A percentile compares a stretch with the other conserved stretches of the same genome.
phyloP scores from a whole-genome alignment of 2,329 filamentous ascomycete genomes.

The Xylariaceae sp. region DNA sequence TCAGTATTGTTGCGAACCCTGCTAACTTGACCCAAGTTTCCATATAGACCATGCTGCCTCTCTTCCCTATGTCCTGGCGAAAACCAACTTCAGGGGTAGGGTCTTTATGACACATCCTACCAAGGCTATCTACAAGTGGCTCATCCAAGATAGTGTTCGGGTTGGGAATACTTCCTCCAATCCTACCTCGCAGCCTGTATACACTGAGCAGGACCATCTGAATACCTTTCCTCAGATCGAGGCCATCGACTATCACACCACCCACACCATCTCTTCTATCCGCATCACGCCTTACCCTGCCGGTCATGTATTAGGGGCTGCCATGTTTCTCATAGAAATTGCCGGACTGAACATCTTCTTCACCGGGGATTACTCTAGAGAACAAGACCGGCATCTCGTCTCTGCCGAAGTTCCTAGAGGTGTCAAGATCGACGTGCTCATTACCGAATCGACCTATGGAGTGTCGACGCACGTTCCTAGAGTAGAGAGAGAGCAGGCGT shows the following conservation, averaged over 20 bases:
- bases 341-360: slow-evolving; percentile 96
- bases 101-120: slow-evolving; percentile 99
- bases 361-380: slow-evolving; percentile 94
- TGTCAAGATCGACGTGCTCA: slow-evolving; percentile 92
- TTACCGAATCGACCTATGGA: slow-evolving; percentile 96
- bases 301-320: slow-evolving; percentile 95
- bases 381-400: slow-evolving; percentile 93
- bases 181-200: slow-evolving; percentile 73
- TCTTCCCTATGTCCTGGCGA: slow-evolving; percentile 94
- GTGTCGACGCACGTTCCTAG: slow-evolving; percentile 92
- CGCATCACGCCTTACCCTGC: slow-evolving; percentile 96
- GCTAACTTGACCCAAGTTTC: slow-evolving; percentile 66
- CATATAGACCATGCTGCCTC: slow-evolving; percentile 98
- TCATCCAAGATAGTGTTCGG: slow-evolving; percentile 94
- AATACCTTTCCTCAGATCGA: slow-evolving; percentile 94
- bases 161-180: slow-evolving; percentile 74
- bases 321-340: slow-evolving; percentile 98
- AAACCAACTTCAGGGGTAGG: slow-evolving; percentile 94
- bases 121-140: slow-evolving; percentile 99
- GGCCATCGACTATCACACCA: slow-evolving; percentile 97
- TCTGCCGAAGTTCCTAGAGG: slow-evolving; percentile 88
- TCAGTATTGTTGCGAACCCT: slow-evolving; percentile 6
- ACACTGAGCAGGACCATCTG: slow-evolving; percentile 93
- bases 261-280: slow-evolving; percentile 94
- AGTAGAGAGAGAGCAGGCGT: slow-evolving; percentile 83